These are phyloP conservation scores for Penicillium dipodomyicola DNA, from an alignment of 495 filamentous ascomycete species.

Conservation along the genomic window DNA sequence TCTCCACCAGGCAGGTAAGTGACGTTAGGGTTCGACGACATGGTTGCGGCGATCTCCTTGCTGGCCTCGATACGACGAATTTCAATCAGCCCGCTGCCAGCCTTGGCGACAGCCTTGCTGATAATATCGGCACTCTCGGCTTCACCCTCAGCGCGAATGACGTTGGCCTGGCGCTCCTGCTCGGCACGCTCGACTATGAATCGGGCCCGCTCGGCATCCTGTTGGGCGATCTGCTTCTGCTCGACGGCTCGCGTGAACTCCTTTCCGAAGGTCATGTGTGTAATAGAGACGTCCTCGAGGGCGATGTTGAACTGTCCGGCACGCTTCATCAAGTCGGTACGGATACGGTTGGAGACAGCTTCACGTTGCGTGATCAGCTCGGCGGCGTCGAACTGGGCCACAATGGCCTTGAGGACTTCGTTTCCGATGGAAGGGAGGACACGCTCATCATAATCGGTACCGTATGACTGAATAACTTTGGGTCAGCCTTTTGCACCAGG, in stretches of 20 bases:
- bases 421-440: slow-evolving; percentile 99
- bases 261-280: slow-evolving; percentile 99
- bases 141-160: slow-evolving; percentile 96
- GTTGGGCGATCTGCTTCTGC: slow-evolving; percentile 99
- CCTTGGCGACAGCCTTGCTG: slow-evolving; percentile 83
- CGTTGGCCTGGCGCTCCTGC: slow-evolving; percentile 97
- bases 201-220: slow-evolving; percentile 93
- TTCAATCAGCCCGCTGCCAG: slow-evolving; percentile 87
- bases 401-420: slow-evolving; percentile 99
- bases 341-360: slow-evolving; percentile 93
- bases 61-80: slow-evolving; percentile 97
- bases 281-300: slow-evolving; percentile 98
- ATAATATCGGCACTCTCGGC: slow-evolving; percentile 95
- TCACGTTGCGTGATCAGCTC: slow-evolving; percentile 99
- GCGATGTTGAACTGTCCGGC: slow-evolving; percentile 99
- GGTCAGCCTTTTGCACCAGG: not conserved
- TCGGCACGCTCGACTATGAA: slow-evolving; percentile 99
- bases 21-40: slow-evolving; percentile 90
- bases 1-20: slow-evolving; percentile 85
- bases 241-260: slow-evolving; percentile 98
- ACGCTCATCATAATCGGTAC: slow-evolving; percentile 97
- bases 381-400: slow-evolving; percentile 98
- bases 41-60: slow-evolving; percentile 89
- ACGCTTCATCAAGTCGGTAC: slow-evolving; percentile 88
- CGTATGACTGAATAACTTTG: slow-evolving; percentile 56